A percentile compares a stretch with the other conserved stretches of the same genome.
Evolutionary conservation across 768 basidiomycete species (phyloP).

Genomic region (Coprinopsis strossmayeri): DNA sequence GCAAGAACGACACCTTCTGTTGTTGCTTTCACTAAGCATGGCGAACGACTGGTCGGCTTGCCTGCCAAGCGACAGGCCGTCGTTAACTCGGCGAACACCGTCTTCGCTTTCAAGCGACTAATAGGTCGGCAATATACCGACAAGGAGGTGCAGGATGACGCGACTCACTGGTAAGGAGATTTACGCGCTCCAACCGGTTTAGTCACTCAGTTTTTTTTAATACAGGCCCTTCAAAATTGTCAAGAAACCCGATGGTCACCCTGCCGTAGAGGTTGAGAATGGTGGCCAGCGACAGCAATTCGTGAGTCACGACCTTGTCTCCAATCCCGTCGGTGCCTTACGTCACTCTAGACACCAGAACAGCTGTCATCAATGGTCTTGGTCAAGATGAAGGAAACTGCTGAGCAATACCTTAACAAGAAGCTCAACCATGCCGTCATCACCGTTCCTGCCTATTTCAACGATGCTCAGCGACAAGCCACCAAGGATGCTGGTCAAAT

Average conservation of each 20-base stretch:
- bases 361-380: constrained; percentile 86
- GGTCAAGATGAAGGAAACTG: constrained; percentile 93
- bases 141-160: constrained; percentile 89
- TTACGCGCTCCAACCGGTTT: neutral
- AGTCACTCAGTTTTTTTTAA: constrained; percentile 1
- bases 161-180: constrained; percentile 65
- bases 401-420: constrained; percentile 89
- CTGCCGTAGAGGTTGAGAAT: constrained; percentile 80
- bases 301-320: constrained; percentile 36
- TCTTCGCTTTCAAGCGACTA: constrained; percentile 90
- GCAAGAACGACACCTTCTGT: constrained; percentile 97
- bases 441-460: constrained; percentile 98
- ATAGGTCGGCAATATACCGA: constrained; percentile 93
- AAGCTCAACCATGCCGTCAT: constrained; percentile 88
- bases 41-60: constrained; percentile 91
- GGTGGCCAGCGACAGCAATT: constrained; percentile 77
- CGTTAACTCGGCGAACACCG: constrained; percentile 91
- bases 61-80: constrained; percentile 97
- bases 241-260: constrained; percentile 63
- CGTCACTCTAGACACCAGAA: constrained; percentile 61
- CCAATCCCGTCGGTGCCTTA: constrained; percentile 2
- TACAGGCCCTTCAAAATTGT: constrained; percentile 79
- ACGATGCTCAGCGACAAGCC: constrained; percentile 98
- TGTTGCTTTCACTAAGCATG: constrained; percentile 97
- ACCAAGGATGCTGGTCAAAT: constrained; percentile 98